Conservation (phyloP, 2,329 filamentous ascomycete genomes). For the Pyrenophora teres region DNA sequence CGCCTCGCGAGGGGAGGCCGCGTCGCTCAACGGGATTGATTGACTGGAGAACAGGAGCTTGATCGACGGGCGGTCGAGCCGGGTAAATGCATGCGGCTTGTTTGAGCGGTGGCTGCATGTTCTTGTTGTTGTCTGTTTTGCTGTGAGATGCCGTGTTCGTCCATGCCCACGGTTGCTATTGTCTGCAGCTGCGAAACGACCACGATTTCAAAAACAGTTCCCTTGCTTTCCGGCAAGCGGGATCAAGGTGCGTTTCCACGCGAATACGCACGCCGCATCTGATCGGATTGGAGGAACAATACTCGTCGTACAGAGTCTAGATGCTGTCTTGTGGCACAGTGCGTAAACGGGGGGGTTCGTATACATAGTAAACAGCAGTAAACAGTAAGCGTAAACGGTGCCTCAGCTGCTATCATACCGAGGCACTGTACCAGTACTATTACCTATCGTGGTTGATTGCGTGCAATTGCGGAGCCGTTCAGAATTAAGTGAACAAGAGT, state of each 20-base stretch:
- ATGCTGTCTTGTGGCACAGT: constrained; percentile 10
- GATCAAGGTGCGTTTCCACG: neutral
- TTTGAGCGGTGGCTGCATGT: constrained; percentile 22
- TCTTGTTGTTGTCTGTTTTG: neutral
- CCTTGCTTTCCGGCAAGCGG: neutral
- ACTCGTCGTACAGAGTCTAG: constrained; percentile 8
- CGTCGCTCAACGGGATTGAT: neutral
- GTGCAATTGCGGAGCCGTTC: neutral
- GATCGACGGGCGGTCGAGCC: constrained; percentile 6
- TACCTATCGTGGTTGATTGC: constrained; percentile 6
- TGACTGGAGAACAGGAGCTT: neutral
- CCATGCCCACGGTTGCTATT: neutral
- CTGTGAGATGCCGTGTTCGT: too few species aligned
- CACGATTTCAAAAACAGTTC: neutral
- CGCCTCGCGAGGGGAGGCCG: neutral
- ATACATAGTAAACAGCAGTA: neutral
- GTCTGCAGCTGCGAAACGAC: too few species aligned
- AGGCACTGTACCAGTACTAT: constrained; percentile 6
- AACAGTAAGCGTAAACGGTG: constrained; percentile 8
- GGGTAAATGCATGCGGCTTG: constrained; percentile 21
- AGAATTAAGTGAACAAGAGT: constrained; percentile 17
- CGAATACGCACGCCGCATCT: constrained; percentile 2
- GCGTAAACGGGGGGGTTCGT: neutral
- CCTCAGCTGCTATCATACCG: constrained; percentile 14
- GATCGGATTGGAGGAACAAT: constrained; percentile 28